Evolutionary conservation across 495 filamentous ascomycete genomes (phyloP).

Genomic region (Endocarpon pusillum): DNA sequence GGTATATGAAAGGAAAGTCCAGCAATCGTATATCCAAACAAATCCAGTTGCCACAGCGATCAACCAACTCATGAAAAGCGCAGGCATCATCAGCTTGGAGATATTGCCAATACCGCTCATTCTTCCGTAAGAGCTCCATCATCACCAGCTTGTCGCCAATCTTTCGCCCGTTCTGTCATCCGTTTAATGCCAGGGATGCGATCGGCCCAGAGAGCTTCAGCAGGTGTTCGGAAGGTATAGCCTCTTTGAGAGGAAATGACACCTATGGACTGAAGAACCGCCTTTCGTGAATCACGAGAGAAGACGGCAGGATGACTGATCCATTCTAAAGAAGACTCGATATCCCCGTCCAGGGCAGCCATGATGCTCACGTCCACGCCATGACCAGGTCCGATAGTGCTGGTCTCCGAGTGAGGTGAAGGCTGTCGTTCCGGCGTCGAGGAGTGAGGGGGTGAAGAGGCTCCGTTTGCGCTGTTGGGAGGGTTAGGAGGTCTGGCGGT

Average conservation of each 20-base stretch:
- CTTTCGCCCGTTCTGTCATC: constrained; percentile 59
- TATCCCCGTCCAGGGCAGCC: constrained; percentile 72
- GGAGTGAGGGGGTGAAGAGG: constrained; percentile 22
- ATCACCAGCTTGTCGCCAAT: constrained; percentile 74
- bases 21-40: no score
- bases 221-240: constrained; percentile 79
- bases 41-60: no score
- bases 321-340: constrained; percentile 94
- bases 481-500: constrained; percentile 14
- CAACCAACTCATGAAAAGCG: no score
- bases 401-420: constrained; percentile 32
- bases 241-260: constrained; percentile 89
- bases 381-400: constrained; percentile 45
- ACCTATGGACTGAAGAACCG: constrained; percentile 89
- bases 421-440: constrained; percentile 29
- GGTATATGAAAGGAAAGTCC: no score
- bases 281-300: constrained; percentile 84
- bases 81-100: no score
- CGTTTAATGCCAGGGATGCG: constrained; percentile 61
- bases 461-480: constrained; percentile 21
- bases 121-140: constrained; percentile 74
- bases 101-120: constrained; percentile 13
- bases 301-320: constrained; percentile 96
- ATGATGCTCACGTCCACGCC: constrained; percentile 68
- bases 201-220: constrained; percentile 72